Evolutionary conservation across 345 rosid species (phyloP).

Genomic region (Dimocarpus longan): DNA sequence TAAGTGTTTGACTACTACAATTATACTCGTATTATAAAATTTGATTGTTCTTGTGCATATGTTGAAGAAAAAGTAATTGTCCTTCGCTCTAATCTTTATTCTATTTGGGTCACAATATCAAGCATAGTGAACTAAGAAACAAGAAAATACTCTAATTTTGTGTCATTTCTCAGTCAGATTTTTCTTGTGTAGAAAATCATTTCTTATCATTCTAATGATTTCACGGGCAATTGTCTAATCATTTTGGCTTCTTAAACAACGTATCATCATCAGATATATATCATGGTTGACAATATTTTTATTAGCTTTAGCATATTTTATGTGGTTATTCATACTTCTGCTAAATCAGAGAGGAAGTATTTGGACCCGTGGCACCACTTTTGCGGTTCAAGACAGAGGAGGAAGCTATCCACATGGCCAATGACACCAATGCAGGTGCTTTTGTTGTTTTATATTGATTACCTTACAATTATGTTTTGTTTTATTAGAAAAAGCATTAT

Average conservation of each 20-base stretch:
- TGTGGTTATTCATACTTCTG: not conserved
- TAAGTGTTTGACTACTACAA: conserved; percentile 29
- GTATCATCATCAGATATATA: not conserved
- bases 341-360: conserved; percentile 78
- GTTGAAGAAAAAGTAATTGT: not conserved
- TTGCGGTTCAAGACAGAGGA: conserved; percentile 84
- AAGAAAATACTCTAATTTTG: not conserved
- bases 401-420: conserved; percentile 80
- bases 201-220: not conserved
- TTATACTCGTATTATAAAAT: not conserved
- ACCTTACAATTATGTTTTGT: not conserved
- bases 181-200: not conserved
- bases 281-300: not conserved
- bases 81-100: not conserved
- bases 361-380: conserved; percentile 97
- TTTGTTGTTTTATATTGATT: conserved; percentile 9
- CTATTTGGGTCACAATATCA: conserved; percentile 1
- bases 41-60: not conserved
- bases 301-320: conserved; percentile 4
- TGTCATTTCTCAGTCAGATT: not conserved
- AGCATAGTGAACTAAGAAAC: not conserved
- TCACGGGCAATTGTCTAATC: not conserved
- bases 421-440: conserved; percentile 84
- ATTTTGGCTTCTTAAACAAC: not conserved
- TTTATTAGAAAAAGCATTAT: not conserved